Base-by-base conservation (phyloP, 306 rosid species). In the Phaseolus lunatus region DNA sequence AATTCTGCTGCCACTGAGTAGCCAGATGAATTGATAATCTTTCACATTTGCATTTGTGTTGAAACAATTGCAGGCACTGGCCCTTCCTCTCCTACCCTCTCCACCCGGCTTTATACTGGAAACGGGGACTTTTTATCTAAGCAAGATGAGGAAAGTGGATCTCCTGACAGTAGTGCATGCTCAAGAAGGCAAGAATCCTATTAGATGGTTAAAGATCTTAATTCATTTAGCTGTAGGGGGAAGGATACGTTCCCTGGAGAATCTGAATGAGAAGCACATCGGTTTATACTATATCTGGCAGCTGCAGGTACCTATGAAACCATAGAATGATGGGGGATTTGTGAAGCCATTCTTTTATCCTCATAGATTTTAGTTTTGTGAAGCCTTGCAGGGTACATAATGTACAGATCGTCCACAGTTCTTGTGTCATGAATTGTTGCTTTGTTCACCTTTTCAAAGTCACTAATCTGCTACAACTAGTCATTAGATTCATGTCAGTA, bases 31-130 rank as follows among this genome's bases (percentile, higher is more conserved):
- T 26, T 72, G 52, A 73, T 57, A 29, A 26, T 50, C 19, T 70
- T 72, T 67, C 68, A 67, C 71, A 33, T 57, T 56, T 26, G 15
- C 69, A 45, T 62, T 14, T 76, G n/a, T 83, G 62, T 41, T 44
- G 71, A 85, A 76, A 63, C 48, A 65, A 41, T 49, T 74, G 76
- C 89, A 88, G 97, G 87, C 52, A 76, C 67, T 59, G 24, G 65
- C 2, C 89, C 92, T n/a, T 83, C 80, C 9, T 92, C 91, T 22
- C 91, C 97, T 45, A 50, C 94, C 3, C 63, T 92, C 73, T 89
- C 91, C 11, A 39, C 86, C 12, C 89, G 85, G 22, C 97, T 92
- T 41, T 87, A 72, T 61, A 26, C 58, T 2, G 96, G 93, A 66
- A 86, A 92, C 27, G 97, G 89, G 6, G 96, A 90, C 27, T 64